Base-by-base conservation (phyloP, 441 rosid species). In the Erodium trifolium region DNA sequence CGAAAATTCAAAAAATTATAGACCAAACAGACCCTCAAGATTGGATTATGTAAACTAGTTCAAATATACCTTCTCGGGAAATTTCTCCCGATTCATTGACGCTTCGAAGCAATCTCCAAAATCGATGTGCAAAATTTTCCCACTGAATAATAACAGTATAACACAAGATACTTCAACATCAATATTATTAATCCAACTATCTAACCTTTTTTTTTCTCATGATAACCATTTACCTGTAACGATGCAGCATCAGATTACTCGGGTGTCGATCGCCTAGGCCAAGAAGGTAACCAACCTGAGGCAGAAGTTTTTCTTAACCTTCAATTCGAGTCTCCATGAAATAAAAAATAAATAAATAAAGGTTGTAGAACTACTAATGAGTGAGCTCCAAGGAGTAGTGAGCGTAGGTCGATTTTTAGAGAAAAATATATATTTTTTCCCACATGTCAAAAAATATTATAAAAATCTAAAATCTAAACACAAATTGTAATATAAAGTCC, bases 221-320 rank as follows among this genome's bases (percentile, higher is more conserved):
- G 1, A 60, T 29, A 60, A 60, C 12, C 13, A 60, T 31, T 51
- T 84, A 96, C 99, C 99, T 96, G 84, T 64, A 82, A 59, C 98
- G 95, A 72, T 88, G 85, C 68, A 95, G 83, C 98, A 95, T 92
- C 78, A 95, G 97, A 80, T 95, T 95, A 78, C 99, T 89, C 67
- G 99, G 99, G 79, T 95, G 99, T 66, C 98, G 90, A 89, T 95
- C 99, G 71, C 99, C 99, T 82, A 95, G 83, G 60, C 99, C 99
- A 64, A 95, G 99, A 82, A 95, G 93, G 78, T 95, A 95, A 70
- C 99, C 99, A 70, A 93, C 99, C 98, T 95, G 90, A 80, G 79
- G 76, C 49, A 35, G 37, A 34, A 37, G 41, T 12, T 10, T 29
- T 69, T 27, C 14, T 31, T 3, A 60, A 23, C 64, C 12, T 60